phyloP scores from a whole-genome alignment of 768 basidiomycete genomes.

The Lyophyllum decastes region DNA sequence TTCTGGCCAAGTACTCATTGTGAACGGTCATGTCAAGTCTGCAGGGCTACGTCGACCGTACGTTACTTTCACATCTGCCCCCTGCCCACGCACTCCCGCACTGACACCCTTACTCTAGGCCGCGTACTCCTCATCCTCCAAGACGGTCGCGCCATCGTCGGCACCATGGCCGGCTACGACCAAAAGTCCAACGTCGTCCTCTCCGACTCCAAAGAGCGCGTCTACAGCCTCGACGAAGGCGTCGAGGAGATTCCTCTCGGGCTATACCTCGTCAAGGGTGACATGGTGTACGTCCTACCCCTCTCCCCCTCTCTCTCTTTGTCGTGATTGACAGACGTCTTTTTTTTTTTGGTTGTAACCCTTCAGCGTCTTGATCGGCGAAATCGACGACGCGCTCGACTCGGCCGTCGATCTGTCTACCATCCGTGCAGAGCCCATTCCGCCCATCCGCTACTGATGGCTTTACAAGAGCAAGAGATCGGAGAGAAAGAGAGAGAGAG shows the following conservation, averaged over 20 bases:
- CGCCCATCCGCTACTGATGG: constrained; percentile 71
- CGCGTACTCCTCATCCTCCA: constrained; percentile 93
- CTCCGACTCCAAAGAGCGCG: constrained; percentile 89
- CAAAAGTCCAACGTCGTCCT: constrained; percentile 96
- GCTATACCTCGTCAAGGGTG: constrained; percentile 96
- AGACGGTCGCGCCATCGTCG: constrained; percentile 94
- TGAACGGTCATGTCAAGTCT: constrained; percentile 75
- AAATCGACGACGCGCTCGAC: constrained; percentile 85
- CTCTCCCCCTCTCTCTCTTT: neutral
- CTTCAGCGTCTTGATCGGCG: constrained; percentile 80
- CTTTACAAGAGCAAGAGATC: too few species aligned
- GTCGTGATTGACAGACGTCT: too few species aligned
- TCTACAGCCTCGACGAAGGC: constrained; percentile 88
- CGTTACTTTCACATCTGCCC: too few species aligned
- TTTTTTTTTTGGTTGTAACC: too few species aligned
- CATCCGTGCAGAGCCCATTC: constrained; percentile 87
- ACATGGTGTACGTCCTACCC: constrained; percentile 84
- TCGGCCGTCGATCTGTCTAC: constrained; percentile 68
- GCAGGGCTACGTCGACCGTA: constrained; percentile 89
- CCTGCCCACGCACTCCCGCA: neutral
- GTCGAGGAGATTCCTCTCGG: constrained; percentile 95
- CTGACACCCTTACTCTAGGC: constrained; percentile 40
- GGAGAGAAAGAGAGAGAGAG: too few species aligned
- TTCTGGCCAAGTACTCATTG: too few species aligned
- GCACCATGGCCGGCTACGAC: constrained; percentile 89